These are phyloP conservation scores for Mycogone perniciosa DNA, from an alignment of 2,329 filamentous ascomycete genomes.

Conservation along the genomic window DNA sequence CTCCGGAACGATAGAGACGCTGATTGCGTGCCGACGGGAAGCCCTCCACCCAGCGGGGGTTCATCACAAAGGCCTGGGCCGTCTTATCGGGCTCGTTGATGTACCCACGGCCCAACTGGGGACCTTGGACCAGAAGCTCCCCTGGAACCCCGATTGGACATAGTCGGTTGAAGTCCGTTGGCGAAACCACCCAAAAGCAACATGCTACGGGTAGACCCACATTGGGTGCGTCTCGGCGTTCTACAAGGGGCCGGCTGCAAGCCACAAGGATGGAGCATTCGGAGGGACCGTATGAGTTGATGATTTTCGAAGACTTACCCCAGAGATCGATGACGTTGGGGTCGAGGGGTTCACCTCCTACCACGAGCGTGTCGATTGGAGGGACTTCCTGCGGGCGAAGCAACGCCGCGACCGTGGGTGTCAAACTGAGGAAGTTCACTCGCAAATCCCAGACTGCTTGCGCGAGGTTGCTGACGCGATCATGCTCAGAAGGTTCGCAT, in stretches of 20 bases:
- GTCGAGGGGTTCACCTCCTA: slow-evolving; percentile 6
- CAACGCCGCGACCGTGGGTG: slow-evolving; percentile 7
- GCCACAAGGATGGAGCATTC: slow-evolving; percentile 3
- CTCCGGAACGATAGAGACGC: slow-evolving; percentile 39
- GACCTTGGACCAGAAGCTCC: slow-evolving; percentile 33
- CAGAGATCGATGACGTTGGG: background rate
- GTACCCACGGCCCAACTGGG: slow-evolving; percentile 43
- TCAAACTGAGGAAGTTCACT: slow-evolving; percentile 10
- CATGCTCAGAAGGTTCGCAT: slow-evolving; percentile 14
- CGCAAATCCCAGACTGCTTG: slow-evolving; percentile 4
- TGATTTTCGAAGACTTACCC: slow-evolving; percentile 23
- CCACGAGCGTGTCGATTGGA: slow-evolving; percentile 2
- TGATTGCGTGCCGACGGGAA: background rate
- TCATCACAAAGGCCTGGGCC: slow-evolving; percentile 27
- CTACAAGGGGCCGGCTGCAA: background rate
- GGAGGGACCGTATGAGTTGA: slow-evolving; percentile 13
- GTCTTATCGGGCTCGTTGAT: slow-evolving; percentile 30
- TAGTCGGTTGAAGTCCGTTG: slow-evolving; percentile 14
- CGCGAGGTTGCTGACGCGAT: slow-evolving; percentile 11
- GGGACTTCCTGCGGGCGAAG: slow-evolving; percentile 10
- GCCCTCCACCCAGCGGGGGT: slow-evolving; percentile 16
- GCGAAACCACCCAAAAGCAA: background rate
- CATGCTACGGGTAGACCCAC: background rate
- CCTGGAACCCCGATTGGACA: slow-evolving; percentile 20
- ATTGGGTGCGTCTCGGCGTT: background rate